A percentile compares a stretch with the other conserved stretches of the same genome.
Evolutionary conservation across 2,329 filamentous ascomycete genomes (phyloP).

Genomic region (Onygenales sp.): DNA sequence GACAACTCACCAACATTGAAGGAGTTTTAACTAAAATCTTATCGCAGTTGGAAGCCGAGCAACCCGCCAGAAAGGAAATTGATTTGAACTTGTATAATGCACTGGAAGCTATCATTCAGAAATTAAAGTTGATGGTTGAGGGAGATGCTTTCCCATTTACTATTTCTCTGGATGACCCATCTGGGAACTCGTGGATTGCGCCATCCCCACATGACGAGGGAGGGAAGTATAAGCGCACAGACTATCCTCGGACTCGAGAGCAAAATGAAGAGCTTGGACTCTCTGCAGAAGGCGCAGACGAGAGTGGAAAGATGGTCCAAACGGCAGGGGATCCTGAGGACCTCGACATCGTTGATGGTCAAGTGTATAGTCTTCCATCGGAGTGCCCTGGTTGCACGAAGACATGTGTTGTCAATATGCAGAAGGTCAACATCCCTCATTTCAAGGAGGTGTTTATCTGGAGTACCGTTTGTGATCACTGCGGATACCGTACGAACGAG

Average conservation of each 20-base stretch:
- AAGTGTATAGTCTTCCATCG: slow-evolving; percentile 87
- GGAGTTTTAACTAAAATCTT: slow-evolving; percentile 71
- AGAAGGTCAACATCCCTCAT: slow-evolving; percentile 95
- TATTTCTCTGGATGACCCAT: slow-evolving; percentile 77
- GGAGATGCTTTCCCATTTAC: slow-evolving; percentile 80
- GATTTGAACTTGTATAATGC: slow-evolving; percentile 70
- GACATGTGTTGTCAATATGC: slow-evolving; percentile 86
- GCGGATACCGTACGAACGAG: slow-evolving; percentile 91
- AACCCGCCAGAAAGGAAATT: slow-evolving; percentile 70
- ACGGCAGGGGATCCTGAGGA: slow-evolving; percentile 51
- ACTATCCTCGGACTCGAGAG: slow-evolving; percentile 71
- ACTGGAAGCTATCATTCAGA: slow-evolving; percentile 65
- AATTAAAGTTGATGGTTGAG: slow-evolving; percentile 65
- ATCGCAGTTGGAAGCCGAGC: slow-evolving; percentile 70
- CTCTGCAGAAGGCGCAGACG: slow-evolving; percentile 34
- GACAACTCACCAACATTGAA: slow-evolving; percentile 89
- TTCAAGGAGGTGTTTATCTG: slow-evolving; percentile 97
- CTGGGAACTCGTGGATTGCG: slow-evolving; percentile 94
- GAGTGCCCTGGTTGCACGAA: slow-evolving; percentile 86
- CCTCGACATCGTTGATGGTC: slow-evolving; percentile 81
- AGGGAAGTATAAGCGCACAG: slow-evolving; percentile 81
- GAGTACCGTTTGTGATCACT: slow-evolving; percentile 84
- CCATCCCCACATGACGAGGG: slow-evolving; percentile 65
- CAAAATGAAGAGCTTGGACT: slow-evolving; percentile 84
- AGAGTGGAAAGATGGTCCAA: slow-evolving; percentile 17